Conservation (phyloP, 192 early-diverging fungal species). For the Coemansia reversa region DNA sequence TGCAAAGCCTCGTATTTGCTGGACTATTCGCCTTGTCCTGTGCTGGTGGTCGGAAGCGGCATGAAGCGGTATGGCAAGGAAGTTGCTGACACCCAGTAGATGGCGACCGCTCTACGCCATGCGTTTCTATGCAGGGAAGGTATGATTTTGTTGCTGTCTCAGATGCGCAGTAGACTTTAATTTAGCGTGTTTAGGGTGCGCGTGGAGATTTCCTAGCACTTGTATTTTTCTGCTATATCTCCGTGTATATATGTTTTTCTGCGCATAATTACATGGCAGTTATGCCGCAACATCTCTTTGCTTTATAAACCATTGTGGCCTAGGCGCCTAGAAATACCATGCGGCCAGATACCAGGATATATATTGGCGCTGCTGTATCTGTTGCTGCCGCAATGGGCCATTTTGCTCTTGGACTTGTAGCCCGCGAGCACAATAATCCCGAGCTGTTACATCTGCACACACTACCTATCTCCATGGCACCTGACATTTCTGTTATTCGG, state of each 20-base stretch:
- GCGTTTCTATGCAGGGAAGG: background rate
- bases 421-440: constrained; percentile 14
- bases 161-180: constrained; percentile 14
- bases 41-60: constrained; percentile 26
- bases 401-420: background rate
- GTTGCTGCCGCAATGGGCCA: background rate
- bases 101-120: background rate
- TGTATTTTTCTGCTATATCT: background rate
- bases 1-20: constrained; percentile 30
- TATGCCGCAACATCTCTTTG: background rate
- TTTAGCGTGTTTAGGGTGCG: background rate
- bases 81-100: constrained; percentile 1
- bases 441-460: constrained; percentile 30
- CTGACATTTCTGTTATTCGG: background rate
- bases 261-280: constrained; percentile 1
- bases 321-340: too few species aligned
- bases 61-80: constrained; percentile 5
- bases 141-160: background rate
- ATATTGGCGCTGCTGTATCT: background rate
- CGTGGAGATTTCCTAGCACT: background rate
- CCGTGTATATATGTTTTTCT: background rate
- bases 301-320: too few species aligned
- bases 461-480: constrained; percentile 11
- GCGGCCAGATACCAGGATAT: too few species aligned
- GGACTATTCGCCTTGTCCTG: constrained; percentile 42